Base-by-base conservation (phyloP, 2,329 filamentous ascomycete species). In the Hymenoscyphus linearis region DNA sequence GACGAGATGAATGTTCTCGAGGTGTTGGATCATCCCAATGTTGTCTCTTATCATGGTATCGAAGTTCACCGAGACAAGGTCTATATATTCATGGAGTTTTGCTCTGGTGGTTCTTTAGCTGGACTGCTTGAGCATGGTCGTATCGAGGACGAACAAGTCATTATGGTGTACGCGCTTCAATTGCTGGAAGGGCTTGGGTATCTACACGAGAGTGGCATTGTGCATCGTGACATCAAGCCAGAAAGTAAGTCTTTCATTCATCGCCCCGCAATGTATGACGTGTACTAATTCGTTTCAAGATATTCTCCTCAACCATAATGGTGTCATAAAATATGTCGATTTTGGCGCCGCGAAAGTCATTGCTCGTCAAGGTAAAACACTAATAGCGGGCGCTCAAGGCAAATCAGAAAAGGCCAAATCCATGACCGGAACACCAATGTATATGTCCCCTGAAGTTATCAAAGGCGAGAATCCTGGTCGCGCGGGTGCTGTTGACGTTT, bases 81-180 rank as follows among this genome's bases (percentile, higher is more conserved):
- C n/a, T 99, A 98, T 76, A 97, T 99, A 68, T 99, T 99, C 74
- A 99, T 99, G 95, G 95, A 99, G 75, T 98, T 96, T 76, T 99
- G 95, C 75, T 96, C 92, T 4, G 93, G 95, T 57, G 95, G 95
- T 22, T 98, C 93, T 16, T 81, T 99, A 55, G 93, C 95, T 50
- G 89, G 85, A 57, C 79, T 99, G 58, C 80, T 99, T 50, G 95
- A 99, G 74, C 93, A 99, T 72, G 95, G 95, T 13, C 89, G 95
- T 47, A 97, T 99, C 65, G 95, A 97, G 77, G 96, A 98, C 72
- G 95, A 99, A 74, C 95, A 93, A 60, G 93, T 98, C 64, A 93
- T 96, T 64, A 96, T 96, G 86, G 93, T 98, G 50, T 98, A 98
- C 74, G 91, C 91, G 27, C 80, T 98, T 63, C 93, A 98, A 74